Base-by-base conservation (phyloP, 2,329 filamentous ascomycete species). In the Colletotrichum paranaense region DNA sequence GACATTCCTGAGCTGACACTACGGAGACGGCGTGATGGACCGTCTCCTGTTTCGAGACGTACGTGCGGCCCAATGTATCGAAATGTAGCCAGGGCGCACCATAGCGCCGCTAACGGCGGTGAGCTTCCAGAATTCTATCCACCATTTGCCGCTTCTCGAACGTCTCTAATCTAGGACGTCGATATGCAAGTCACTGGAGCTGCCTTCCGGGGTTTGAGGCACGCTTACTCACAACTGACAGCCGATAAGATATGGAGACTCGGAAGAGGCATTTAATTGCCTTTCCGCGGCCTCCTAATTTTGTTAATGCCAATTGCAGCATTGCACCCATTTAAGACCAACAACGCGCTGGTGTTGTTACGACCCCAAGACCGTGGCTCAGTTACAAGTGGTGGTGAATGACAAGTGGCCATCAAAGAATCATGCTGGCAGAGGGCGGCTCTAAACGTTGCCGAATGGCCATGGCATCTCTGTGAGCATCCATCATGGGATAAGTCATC, bases 101-200 rank as follows among this genome's bases (percentile, higher is more conserved):
- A 30, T 65, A 69, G 66, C 65, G 58, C 59, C 42, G 53, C 42
- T 59, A 64, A 63, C 70, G 59, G 66, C 70, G 59, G 59, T 69
- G 70, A 59, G 70, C 66, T 73, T 73, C 70, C 70, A 73, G 70
- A 73, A 70, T 26, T 28, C n/a, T 22, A 22, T 62, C 24, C 56
- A 52, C 46, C 64, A 49, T 62, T 62, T 65, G 52, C 66, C 60
- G 66, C 66, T 73, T 73, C 70, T 73, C 70, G 66, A 73, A 73
- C 60, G 55, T 73, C 66, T 69, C 35, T 69, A 65, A 60, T 70
- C 62, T 60, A 65, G 55, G 35, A 70, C 38, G 12, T 35, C n/a
- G 9, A 11, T 35, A 59, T 69, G 66, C 66, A 63, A 32, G 49
- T 32, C 35, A 35, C 32, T 38, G 30, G 53, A 30, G 42, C 59